Evolutionary conservation across 2,329 filamentous ascomycete species (phyloP), one percentile per base, ranked within the genome.

Genomic region (Microcyclospora tardicrescens): DNA sequence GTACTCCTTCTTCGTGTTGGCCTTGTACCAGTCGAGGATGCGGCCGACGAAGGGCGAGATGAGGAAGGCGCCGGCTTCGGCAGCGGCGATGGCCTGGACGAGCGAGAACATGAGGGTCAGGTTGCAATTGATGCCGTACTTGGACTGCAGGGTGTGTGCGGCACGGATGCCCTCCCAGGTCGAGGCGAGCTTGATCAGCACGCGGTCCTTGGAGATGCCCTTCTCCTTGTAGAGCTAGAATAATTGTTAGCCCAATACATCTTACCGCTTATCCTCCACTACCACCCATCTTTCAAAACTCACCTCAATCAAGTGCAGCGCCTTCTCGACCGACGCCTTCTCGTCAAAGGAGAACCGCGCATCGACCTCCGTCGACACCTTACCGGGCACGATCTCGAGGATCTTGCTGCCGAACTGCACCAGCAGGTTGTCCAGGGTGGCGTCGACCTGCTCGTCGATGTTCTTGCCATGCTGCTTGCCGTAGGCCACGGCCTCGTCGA

Each of bases 151-250:
- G 63, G 93, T 87, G 73, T 93, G 81, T 51, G 91, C 89, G 50
- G 91, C 91, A 77, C 98, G 86, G 77, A 98, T 96, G 63, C 91
- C 91, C 73, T 98, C 91, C 85, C 86, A 98, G 65, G 91, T 98
- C 44, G 91, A 93, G 61, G 91, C 91, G 54, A 98, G 78, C 83
- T 98, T 98, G 78, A 98, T 98, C 55, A 98, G 76, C 60, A 98
- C 65, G 49, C 91, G 89, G 59, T 89, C 84, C 77, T 95, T 95
- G 68, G 75, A 71, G 64, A 98, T 84, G 51, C 91, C 91, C 59
- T 82, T 70, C 62, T 82, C 75, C 69, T 93, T 82, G 81, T 98
- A 98, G 50, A 98, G 84, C 86, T 94, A 59, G 47, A 6, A 35
- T 24, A 8, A 38, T 13, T 27, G 46, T 62, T 41, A 61, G 54